Evolutionary conservation across 768 basidiomycete genomes (phyloP).

Genomic region (Candolleomyces aberdarensis): DNA sequence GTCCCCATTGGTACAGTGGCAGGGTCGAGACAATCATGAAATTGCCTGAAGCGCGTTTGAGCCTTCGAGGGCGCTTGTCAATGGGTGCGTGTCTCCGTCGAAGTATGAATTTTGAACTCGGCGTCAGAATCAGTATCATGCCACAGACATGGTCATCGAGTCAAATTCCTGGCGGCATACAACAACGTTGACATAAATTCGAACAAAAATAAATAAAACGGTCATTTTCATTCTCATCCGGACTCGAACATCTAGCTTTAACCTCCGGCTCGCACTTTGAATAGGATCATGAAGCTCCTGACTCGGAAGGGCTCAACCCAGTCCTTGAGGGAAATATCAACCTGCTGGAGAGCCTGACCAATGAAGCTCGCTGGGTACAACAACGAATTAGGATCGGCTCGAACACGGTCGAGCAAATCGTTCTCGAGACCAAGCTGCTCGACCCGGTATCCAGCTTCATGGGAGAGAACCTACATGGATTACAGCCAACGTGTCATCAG

Average conservation of each 20-base stretch:
- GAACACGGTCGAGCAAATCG: conserved; percentile 89
- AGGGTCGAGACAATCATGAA: too few species aligned
- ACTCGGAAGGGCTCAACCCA: conserved; percentile 81
- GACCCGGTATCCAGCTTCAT: conserved; percentile 91
- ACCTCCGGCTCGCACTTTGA: conserved; percentile 44
- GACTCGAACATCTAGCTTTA: conserved; percentile 61
- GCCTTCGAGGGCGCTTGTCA: too few species aligned
- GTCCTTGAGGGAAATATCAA: conserved; percentile 80
- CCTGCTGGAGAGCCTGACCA: conserved; percentile 95
- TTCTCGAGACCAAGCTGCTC: conserved; percentile 94
- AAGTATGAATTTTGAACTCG: too few species aligned
- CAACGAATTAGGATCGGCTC: conserved; percentile 62
- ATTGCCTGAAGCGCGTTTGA: too few species aligned
- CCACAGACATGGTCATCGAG: too few species aligned
- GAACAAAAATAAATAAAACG: too few species aligned
- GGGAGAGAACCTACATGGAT: conserved; percentile 73
- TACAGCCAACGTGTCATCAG: neutral
- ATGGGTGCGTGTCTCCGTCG: too few species aligned
- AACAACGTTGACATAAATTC: neutral
- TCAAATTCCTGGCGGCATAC: neutral
- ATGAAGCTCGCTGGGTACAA: conserved; percentile 88
- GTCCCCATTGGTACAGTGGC: too few species aligned
- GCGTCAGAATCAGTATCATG: too few species aligned
- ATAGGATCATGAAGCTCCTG: conserved; percentile 54
- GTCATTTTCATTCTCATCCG: neutral